Evolutionary conservation across 116 monocot genomes (phyloP), one percentile per base, ranked within the genome.

Genomic region (Cymodocea nodosa): DNA sequence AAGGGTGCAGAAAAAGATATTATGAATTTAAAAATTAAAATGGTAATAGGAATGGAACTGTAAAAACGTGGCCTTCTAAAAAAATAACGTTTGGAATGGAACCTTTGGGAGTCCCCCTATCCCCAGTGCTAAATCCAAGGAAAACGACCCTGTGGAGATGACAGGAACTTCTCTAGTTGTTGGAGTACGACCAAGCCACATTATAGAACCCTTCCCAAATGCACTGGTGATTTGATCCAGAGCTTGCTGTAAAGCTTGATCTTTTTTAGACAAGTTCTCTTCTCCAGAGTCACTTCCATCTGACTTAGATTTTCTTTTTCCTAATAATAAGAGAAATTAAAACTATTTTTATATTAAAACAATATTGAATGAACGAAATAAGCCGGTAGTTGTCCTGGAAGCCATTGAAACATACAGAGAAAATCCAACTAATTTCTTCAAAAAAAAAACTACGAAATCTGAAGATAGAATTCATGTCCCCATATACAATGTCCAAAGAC

Each of bases 31-130:
- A 30, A 50, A 0, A 35, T 35, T 54, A 7, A 54, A 54, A 54
- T 2, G 22, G 9, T 14, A 44, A 44, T 44, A 1, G 44, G 44
- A 44, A 44, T 10, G 12, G 5, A 44, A 44, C 44, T 44, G 44
- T 44, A 44, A 44, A 12, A 44, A 44, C 0, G 12, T 44, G 8
- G 44, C 8, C 44, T 44, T 44, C 44, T 10, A 8, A 44, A 44
- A 44, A 44, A 10, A 44, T 10, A 44, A 44, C 1, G 11, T 44
- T 44, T 59, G 14, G 30, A 23, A 15, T 53, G 60, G 66, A 52
- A 95, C 95, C 95, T 90, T 97, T 17, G 95, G 95, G 67, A 97
- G 85, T 36, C 95, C 95, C 60, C 95, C 95, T 78, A 85, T 90
- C 10, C 95, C 95, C 34, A 97, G 58, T 51, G 95, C 95, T 68